Evolutionary conservation across 2,329 filamentous ascomycete species (phyloP).

Genomic region (Leptographium radiaticola): DNA sequence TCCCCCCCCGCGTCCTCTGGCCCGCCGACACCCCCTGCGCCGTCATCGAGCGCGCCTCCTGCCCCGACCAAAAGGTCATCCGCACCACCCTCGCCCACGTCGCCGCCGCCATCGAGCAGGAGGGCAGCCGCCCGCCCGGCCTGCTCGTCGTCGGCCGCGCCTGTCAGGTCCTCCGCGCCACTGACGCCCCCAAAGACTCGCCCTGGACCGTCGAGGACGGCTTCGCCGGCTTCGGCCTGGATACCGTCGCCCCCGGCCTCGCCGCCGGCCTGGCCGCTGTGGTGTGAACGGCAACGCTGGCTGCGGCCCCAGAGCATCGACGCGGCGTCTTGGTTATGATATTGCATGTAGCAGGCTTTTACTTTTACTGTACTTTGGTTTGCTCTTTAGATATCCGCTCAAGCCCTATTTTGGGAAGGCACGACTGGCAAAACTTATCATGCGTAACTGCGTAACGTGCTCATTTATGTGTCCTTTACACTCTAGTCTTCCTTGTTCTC

Average conservation of each 20-base stretch:
- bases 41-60: slow-evolving; percentile 86
- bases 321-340: no score
- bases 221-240: slow-evolving; percentile 8
- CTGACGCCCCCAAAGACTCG: neutral
- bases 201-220: slow-evolving; percentile 12
- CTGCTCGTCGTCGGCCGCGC: slow-evolving; percentile 73
- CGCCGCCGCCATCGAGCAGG: slow-evolving; percentile 69
- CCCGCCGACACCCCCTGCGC: slow-evolving; percentile 74
- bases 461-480: neutral
- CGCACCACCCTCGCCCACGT: slow-evolving; percentile 73
- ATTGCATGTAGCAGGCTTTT: no score
- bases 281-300: no score
- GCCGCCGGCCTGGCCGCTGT: neutral
- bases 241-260: neutral
- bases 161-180: slow-evolving; percentile 60
- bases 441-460: neutral
- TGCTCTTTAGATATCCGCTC: neutral
- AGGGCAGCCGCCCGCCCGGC: slow-evolving; percentile 80
- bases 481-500: neutral
- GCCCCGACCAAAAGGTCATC: slow-evolving; percentile 86
- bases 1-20: slow-evolving; percentile 40
- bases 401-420: neutral
- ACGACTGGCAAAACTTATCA: neutral
- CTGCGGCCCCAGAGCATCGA: no score
- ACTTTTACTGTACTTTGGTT: neutral